These are phyloP conservation scores for Durusdinium trenchii DNA, from an alignment of 73 alveolate species.

Conservation along the genomic window DNA sequence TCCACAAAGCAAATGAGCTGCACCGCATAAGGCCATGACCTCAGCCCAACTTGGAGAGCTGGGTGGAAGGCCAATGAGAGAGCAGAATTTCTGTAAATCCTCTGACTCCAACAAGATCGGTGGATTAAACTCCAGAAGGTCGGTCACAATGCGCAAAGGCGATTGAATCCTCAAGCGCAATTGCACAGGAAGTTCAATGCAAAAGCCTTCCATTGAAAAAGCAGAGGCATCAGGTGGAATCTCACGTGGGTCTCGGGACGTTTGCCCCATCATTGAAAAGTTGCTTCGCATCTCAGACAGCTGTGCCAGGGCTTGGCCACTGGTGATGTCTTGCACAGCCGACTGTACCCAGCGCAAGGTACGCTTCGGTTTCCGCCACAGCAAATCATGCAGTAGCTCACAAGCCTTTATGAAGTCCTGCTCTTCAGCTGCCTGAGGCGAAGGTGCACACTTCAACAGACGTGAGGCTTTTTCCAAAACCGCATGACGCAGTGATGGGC, in stretches of 20 bases:
- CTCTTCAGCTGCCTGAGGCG: conserved; percentile 40
- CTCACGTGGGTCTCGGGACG: conserved; percentile 41
- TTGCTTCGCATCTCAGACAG: conserved; percentile 56
- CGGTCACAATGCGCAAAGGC: conserved; percentile 90
- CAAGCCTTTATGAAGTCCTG: conserved; percentile 78
- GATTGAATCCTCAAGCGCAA: conserved; percentile 53
- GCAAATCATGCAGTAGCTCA: conserved; percentile 75
- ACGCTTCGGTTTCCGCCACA: conserved; percentile 75
- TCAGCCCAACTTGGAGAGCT: conserved; percentile 83
- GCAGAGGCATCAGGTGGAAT: neutral
- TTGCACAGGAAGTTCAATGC: conserved; percentile 48
- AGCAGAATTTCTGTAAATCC: conserved; percentile 77
- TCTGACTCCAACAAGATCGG: conserved; percentile 81
- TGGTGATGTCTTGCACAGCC: conserved; percentile 83
- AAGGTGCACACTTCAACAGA: conserved; percentile 26
- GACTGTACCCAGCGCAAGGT: conserved; percentile 66
- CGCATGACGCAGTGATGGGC: conserved; percentile 84
- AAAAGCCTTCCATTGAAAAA: conserved; percentile 1
- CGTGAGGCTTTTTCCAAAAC: conserved; percentile 72
- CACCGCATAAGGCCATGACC: conserved; percentile 94
- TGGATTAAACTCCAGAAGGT: conserved; percentile 88
- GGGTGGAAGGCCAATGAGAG: conserved; percentile 41
- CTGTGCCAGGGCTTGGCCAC: conserved; percentile 75
- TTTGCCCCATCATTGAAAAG: neutral
- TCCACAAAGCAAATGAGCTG: conserved; percentile 83